Percentiles rank a stretch among this genome's conserved stretches.
phyloP scores from a whole-genome alignment of 129 eudicot species.

The Helichrysum umbraculigerum region DNA sequence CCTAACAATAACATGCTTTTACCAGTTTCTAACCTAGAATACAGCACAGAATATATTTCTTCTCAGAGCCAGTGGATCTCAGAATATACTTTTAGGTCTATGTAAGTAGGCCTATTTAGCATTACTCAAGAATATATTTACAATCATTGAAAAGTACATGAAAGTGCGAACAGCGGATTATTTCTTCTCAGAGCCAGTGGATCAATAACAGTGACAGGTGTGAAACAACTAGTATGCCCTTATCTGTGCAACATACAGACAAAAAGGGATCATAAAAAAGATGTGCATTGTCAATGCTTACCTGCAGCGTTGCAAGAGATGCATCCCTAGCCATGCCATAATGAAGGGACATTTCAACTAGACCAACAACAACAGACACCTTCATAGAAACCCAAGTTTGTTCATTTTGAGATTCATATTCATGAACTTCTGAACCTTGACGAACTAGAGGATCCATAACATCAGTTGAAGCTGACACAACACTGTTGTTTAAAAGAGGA shows the following conservation, averaged over 20 bases:
- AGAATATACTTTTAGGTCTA: too few relatives aligned
- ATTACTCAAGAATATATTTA: not conserved
- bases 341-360: slow-evolving; percentile 81
- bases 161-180: not conserved
- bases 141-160: not conserved
- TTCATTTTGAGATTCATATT: slow-evolving; percentile 43
- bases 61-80: too few relatives aligned
- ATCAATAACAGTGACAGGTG: not conserved
- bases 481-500: slow-evolving; percentile 47
- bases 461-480: slow-evolving; percentile 41
- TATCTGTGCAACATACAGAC: not conserved
- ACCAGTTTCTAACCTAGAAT: not conserved
- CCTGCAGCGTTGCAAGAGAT: slow-evolving; percentile 93
- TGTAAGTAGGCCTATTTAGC: too few relatives aligned
- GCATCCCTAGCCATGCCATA: slow-evolving; percentile 82
- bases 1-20: not conserved
- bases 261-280: not conserved
- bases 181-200: slow-evolving; percentile 17
- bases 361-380: slow-evolving; percentile 67
- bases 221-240: not conserved
- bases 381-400: slow-evolving; percentile 63
- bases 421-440: slow-evolving; percentile 46
- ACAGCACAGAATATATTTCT: too few relatives aligned
- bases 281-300: slow-evolving; percentile 23
- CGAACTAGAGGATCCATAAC: slow-evolving; percentile 28